phyloP scores from a whole-genome alignment of 495 filamentous ascomycete genomes.

The Staphylotrichum longicolle region DNA sequence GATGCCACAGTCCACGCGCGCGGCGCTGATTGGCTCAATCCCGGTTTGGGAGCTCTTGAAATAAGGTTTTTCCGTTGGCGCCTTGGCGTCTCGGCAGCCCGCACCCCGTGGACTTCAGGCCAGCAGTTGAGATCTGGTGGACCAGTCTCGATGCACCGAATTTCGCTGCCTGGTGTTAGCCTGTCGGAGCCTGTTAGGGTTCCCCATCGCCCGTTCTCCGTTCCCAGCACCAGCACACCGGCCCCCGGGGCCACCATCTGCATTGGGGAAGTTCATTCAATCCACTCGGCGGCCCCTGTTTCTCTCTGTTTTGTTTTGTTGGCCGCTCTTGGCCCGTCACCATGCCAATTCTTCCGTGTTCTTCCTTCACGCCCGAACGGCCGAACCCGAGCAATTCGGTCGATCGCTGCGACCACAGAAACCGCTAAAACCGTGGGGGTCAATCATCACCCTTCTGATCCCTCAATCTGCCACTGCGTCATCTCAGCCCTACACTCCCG shows the following conservation, averaged over 20 bases:
- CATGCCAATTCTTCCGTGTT: neutral
- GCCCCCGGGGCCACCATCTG: neutral
- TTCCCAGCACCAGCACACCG: neutral
- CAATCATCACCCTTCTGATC: no score
- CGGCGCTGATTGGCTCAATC: slow-evolving; percentile 2
- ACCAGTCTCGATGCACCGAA: slow-evolving; percentile 8
- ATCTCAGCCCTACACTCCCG: neutral
- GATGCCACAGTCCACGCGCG: neutral
- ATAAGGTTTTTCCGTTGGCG: slow-evolving; percentile 18
- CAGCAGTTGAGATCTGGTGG: neutral
- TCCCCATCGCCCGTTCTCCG: slow-evolving; percentile 2
- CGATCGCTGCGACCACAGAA: no score
- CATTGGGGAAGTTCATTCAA: neutral
- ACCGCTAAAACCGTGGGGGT: no score
- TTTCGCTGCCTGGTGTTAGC: slow-evolving; percentile 14
- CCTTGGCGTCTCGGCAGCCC: slow-evolving; percentile 8
- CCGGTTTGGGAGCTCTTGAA: neutral
- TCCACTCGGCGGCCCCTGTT: neutral
- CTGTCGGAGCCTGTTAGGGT: neutral
- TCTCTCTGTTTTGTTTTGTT: neutral
- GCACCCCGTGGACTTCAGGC: neutral
- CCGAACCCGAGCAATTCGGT: no score
- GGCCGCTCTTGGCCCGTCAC: neutral
- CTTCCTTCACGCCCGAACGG: no score
- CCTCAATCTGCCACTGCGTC: no score